Evolutionary conservation across 345 rosid genomes (phyloP).

Genomic region (Combretum micranthum): DNA sequence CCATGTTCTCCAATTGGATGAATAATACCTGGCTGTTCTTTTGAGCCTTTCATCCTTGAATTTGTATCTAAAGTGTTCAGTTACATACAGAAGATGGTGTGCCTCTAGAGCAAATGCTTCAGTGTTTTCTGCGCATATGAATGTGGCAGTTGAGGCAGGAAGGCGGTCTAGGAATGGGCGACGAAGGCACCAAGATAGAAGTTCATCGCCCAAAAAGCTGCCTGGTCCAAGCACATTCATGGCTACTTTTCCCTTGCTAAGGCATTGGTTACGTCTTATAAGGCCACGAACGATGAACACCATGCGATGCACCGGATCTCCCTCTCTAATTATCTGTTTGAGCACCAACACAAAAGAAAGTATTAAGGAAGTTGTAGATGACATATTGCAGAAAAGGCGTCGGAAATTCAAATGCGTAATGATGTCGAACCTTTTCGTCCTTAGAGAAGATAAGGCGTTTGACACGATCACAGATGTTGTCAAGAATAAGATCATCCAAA

Average conservation of each 20-base stretch:
- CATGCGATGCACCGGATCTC: constrained; percentile 56
- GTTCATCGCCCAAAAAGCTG: constrained; percentile 58
- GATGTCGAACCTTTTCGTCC: constrained; percentile 38
- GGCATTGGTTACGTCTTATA: constrained; percentile 35
- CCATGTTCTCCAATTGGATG: constrained; percentile 66
- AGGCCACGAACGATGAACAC: constrained; percentile 41
- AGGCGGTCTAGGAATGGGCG: constrained; percentile 47
- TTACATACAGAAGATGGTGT: constrained; percentile 32
- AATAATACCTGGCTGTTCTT: constrained; percentile 47
- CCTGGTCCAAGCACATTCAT: constrained; percentile 40
- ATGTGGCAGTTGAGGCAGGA: constrained; percentile 54
- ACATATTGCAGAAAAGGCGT: background rate
- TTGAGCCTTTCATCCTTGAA: constrained; percentile 41
- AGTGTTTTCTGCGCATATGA: constrained; percentile 29
- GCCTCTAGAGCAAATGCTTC: constrained; percentile 52
- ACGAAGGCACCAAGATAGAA: constrained; percentile 55
- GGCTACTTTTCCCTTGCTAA: constrained; percentile 41
- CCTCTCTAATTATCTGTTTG: constrained; percentile 50
- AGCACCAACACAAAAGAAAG: background rate
- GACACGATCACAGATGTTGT: constrained; percentile 53
- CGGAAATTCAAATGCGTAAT: background rate
- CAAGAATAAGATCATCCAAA: constrained; percentile 51
- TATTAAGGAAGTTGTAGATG: background rate
- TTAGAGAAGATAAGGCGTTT: constrained; percentile 46
- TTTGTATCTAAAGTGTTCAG: constrained; percentile 53